Evolutionary conservation across 306 rosid species (phyloP).

Genomic region (Abrus pulchellus): DNA sequence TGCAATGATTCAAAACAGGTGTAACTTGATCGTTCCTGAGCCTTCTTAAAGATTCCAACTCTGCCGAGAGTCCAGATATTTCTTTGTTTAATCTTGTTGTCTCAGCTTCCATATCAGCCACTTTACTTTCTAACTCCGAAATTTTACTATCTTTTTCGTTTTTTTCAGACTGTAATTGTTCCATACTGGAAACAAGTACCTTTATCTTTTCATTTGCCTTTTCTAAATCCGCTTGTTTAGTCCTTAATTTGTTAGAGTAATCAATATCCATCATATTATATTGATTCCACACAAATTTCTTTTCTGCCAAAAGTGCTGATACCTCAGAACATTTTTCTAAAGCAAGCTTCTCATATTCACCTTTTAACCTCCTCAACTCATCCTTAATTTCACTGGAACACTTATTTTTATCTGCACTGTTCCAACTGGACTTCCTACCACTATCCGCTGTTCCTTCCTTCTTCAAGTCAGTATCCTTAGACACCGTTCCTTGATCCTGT

Average conservation of each 20-base stretch:
- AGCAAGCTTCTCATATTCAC: constrained; percentile 68
- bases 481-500: constrained; percentile 57
- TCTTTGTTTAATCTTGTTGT: constrained; percentile 67
- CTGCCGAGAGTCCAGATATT: constrained; percentile 58
- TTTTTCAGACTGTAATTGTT: constrained; percentile 68
- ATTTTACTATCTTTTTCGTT: constrained; percentile 68
- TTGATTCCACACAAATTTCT: constrained; percentile 89
- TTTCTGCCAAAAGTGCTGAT: constrained; percentile 74
- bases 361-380: constrained; percentile 60
- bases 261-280: constrained; percentile 72
- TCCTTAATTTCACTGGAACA: constrained; percentile 43
- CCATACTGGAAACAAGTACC: constrained; percentile 67
- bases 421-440: constrained; percentile 43
- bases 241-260: constrained; percentile 59
- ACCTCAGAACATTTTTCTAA: constrained; percentile 66
- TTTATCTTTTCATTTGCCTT: constrained; percentile 59
- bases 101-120: constrained; percentile 64
- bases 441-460: constrained; percentile 42
- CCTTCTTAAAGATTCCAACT: constrained; percentile 67
- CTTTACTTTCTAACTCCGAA: constrained; percentile 57
- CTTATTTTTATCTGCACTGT: constrained; percentile 43
- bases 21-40: constrained; percentile 53
- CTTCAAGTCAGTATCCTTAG: constrained; percentile 39
- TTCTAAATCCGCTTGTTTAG: constrained; percentile 63
- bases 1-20: constrained; percentile 54